Base-by-base conservation (phyloP, 345 rosid species). In the Mangifera indica region DNA sequence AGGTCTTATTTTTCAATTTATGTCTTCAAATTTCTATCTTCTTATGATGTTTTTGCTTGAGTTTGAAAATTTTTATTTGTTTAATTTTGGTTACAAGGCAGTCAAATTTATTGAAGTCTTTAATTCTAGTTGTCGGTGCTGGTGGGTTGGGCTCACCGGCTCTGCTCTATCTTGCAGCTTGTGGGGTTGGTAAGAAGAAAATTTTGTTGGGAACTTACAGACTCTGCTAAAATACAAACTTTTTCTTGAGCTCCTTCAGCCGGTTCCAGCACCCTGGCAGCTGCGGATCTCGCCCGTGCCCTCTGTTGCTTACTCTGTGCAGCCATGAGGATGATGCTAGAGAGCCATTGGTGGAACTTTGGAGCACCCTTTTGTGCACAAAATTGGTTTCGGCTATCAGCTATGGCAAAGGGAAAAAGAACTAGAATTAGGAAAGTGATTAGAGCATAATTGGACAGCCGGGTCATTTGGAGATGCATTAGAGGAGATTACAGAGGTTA, bases 81-180 rank as follows among this genome's bases (percentile, higher is more conserved):
- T 52, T 22, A 72, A 37, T 37, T 59, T 14, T 74, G 62, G 46
- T 26, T 79, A 22, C 69, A 92, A 97, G 82, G 68, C 98, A 94
- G 77, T 81, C 95, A 61, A 92, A 86, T 71, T 86, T 94, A 5
- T 73, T 86, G 79, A 92, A 92, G 73, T 90, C 96, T 22, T 92
- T 97, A 0, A 74, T 94, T 71, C 78, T 94, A 69, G 93, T 94
- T 10, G 85, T 94, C 42, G 98, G 98, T 77, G 98, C 98, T 51
- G 98, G 98, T 78, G 98, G 98, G 5, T 79, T 94, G 63, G 98
- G 98, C 69, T 90, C 98, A 26, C 98, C 98, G 5, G 98, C 93
- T 37, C 79, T 92, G 62, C 58, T 92, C 55, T 94, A 92, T 86
- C 93, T 94, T 2, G 98, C 96, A 40, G 98, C 97, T 59, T 90